Evolutionary conservation across 495 filamentous ascomycete species (phyloP).

Genomic region (Neurospora sp.): DNA sequence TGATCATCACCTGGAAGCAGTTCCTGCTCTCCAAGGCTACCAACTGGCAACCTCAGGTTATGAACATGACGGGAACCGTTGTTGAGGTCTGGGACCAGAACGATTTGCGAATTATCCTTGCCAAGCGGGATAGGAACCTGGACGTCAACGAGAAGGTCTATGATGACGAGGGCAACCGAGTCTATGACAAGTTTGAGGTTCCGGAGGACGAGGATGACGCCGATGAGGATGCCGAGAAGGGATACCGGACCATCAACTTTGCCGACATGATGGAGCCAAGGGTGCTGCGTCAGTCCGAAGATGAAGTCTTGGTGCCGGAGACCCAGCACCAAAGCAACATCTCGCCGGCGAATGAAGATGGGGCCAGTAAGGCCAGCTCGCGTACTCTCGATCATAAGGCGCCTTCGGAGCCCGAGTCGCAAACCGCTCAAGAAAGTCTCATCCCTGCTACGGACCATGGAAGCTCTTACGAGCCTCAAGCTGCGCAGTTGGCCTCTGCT

Average conservation of each 20-base stretch:
- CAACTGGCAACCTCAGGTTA: conserved; percentile 67
- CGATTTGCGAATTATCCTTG: conserved; percentile 50
- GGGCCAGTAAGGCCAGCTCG: not conserved
- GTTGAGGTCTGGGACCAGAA: conserved; percentile 34
- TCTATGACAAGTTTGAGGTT: conserved; percentile 39
- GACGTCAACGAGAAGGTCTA: conserved; percentile 37
- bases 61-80: conserved; percentile 56
- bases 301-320: not conserved
- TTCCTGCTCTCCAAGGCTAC: conserved; percentile 62
- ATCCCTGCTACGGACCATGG: conserved; percentile 8
- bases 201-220: conserved; percentile 30
- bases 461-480: not conserved
- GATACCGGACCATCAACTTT: conserved; percentile 26
- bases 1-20: conserved; percentile 72
- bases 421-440: conserved; percentile 7
- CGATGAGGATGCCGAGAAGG: conserved; percentile 16
- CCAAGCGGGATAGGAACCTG: conserved; percentile 53
- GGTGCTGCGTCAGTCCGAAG: conserved; percentile 21
- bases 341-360: not conserved
- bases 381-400: conserved; percentile 9
- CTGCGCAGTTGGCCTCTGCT: not conserved
- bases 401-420: conserved; percentile 1
- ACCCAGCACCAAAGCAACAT: not conserved
- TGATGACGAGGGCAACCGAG: conserved; percentile 30
- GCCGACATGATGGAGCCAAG: conserved; percentile 36